phyloP scores from a whole-genome alignment of 2,329 filamentous ascomycete genomes.

The Grosmannia penicillata region DNA sequence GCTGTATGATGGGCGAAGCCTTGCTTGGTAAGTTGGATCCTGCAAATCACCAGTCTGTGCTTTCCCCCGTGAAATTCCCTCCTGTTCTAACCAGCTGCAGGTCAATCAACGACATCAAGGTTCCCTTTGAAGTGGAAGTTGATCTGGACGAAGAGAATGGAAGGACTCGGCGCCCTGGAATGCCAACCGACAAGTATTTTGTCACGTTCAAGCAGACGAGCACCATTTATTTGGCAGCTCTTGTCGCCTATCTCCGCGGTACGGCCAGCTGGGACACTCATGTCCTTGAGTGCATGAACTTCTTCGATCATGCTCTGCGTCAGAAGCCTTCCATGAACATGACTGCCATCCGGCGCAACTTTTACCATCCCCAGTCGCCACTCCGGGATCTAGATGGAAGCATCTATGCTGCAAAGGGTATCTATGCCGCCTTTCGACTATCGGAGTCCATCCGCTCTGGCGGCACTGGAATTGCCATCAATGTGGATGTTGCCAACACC shows the following conservation, averaged over 20 bases:
- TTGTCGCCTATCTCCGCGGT: conserved; percentile 52
- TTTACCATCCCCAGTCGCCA: conserved; percentile 47
- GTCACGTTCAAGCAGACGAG: conserved; percentile 51
- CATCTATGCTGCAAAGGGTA: conserved; percentile 66
- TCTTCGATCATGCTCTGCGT: conserved; percentile 79
- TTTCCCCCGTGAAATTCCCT: conserved; percentile 5
- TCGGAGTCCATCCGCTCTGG: conserved; percentile 35
- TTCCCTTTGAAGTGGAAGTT: conserved; percentile 39
- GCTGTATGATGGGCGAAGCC: conserved; percentile 70
- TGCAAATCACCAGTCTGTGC: no score
- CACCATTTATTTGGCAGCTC: conserved; percentile 49
- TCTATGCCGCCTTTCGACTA: conserved; percentile 73
- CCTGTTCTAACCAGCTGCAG: conserved; percentile 7
- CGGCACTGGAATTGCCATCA: conserved; percentile 57
- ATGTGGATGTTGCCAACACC: conserved; percentile 83
- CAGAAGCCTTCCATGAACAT: conserved; percentile 57
- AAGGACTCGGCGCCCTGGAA: conserved; percentile 16
- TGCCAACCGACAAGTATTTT: conserved; percentile 34
- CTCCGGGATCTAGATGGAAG: conserved; percentile 39
- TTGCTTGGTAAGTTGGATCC: conserved; percentile 65
- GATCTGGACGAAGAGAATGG: conserved; percentile 56
- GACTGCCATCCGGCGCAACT: conserved; percentile 64
- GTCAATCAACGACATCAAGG: conserved; percentile 24
- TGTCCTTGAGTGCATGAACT: conserved; percentile 68
- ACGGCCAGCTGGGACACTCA: conserved; percentile 45